Evolutionary conservation across 164 flowering plant species (phyloP).

Genomic region (Tinospora cordifolia): DNA sequence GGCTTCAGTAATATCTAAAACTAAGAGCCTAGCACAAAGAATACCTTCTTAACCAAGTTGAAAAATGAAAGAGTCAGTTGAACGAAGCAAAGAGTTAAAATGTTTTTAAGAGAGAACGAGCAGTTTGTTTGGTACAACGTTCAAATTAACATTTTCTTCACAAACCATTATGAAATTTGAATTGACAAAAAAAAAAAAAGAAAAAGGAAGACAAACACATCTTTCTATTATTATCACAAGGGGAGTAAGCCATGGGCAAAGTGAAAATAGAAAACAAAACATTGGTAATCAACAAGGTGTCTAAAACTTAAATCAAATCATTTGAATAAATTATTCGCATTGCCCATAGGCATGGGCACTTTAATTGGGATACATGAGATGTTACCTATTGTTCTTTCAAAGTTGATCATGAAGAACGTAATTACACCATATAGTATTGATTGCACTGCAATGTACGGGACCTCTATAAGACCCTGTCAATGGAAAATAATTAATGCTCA

Average conservation of each 20-base stretch:
- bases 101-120: neutral
- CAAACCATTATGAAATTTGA: no score
- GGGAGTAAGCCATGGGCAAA: neutral
- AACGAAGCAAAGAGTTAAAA: neutral
- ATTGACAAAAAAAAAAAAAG: neutral
- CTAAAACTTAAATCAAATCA: neutral
- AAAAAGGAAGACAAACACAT: neutral
- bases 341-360: no score
- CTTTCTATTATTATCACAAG: neutral
- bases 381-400: slow-evolving; percentile 60
- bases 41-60: no score
- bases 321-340: neutral
- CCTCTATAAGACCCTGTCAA: slow-evolving; percentile 79
- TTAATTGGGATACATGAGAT: neutral
- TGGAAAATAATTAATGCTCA: neutral
- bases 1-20: no score
- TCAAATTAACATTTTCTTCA: neutral
- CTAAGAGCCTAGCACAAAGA: no score
- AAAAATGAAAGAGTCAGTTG: neutral
- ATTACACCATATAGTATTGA: slow-evolving; percentile 58
- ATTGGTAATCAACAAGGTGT: neutral
- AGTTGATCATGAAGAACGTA: slow-evolving; percentile 74
- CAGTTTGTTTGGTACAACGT: neutral
- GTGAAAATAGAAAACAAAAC: no score
- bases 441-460: slow-evolving; percentile 66